Conservation (phyloP, 1,284 basidiomycete genomes). For the Puccinia horiana region DNA sequence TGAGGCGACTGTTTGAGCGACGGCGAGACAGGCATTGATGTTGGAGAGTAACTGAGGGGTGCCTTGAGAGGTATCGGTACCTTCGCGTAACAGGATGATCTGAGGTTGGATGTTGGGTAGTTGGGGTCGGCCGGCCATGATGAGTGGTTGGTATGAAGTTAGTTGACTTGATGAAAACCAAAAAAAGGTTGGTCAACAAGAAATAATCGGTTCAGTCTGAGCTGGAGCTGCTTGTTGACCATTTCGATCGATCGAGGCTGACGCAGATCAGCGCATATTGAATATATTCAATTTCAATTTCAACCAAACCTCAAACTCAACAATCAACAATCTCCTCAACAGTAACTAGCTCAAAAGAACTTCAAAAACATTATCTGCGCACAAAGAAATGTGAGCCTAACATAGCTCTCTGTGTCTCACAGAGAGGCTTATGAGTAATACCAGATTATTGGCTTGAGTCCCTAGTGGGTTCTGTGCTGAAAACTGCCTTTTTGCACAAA, state of each 20-base stretch:
- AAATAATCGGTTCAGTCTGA: not conserved
- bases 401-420: too few species aligned
- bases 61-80: constrained; percentile 95
- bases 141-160: not conserved
- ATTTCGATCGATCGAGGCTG: not conserved
- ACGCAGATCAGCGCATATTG: not conserved
- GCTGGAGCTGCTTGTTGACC: not conserved
- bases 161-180: too few species aligned
- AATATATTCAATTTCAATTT: not conserved
- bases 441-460: too few species aligned
- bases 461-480: too few species aligned
- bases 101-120: constrained; percentile 48
- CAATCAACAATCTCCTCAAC: not conserved
- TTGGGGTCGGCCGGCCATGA: constrained; percentile 39
- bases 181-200: not conserved
- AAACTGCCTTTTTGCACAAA: too few species aligned
- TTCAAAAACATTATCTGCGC: too few species aligned
- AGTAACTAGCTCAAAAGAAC: not conserved
- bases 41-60: constrained; percentile 91
- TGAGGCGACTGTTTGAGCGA: constrained; percentile 82
- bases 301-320: not conserved
- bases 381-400: too few species aligned
- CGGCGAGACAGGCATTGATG: constrained; percentile 89
- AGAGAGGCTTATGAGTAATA: too few species aligned
- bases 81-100: constrained; percentile 64